Conservation (phyloP, 371 early-diverging fungal species). For the Sporodiniella umbellata region DNA sequence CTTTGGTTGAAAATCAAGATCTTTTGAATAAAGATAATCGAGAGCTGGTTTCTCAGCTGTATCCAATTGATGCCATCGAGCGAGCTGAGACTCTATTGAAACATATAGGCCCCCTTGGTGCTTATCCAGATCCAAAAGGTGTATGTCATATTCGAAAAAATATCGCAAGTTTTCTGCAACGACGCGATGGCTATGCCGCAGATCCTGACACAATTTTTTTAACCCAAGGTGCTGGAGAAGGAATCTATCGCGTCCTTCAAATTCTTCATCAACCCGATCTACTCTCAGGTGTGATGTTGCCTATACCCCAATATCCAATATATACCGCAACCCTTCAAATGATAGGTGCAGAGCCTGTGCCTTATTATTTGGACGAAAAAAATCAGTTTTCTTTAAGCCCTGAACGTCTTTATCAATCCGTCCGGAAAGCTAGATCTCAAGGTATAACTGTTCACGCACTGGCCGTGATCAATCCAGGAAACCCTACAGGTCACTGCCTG, state of each 20-base stretch:
- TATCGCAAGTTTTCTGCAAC: constrained; percentile 82
- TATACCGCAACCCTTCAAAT: constrained; percentile 89
- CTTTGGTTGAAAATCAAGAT: constrained; percentile 85
- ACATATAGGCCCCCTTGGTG: constrained; percentile 77
- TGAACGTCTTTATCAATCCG: constrained; percentile 50
- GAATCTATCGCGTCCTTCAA: constrained; percentile 84
- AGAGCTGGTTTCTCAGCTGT: constrained; percentile 52
- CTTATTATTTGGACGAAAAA: constrained; percentile 84
- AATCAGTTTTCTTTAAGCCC: constrained; percentile 77
- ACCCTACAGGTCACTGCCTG: constrained; percentile 92
- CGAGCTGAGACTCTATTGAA: constrained; percentile 73
- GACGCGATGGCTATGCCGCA: constrained; percentile 79
- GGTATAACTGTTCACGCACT: constrained; percentile 87
- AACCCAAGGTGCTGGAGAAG: constrained; percentile 83
- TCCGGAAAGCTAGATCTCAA: constrained; percentile 54
- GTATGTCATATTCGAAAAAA: constrained; percentile 76
- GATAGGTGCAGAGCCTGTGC: constrained; percentile 74
- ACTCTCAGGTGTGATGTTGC: constrained; percentile 94
- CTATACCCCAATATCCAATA: constrained; percentile 97
- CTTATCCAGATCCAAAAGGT: constrained; percentile 95
- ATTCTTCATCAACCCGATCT: constrained; percentile 64
- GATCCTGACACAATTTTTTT: constrained; percentile 80
- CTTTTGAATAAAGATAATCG: constrained; percentile 60
- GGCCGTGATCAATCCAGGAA: constrained; percentile 95
- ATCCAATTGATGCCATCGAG: constrained; percentile 79